Percentiles rank a stretch among this genome's conserved stretches.
phyloP scores from a whole-genome alignment of 1,139 yeast species.

The Debaryomyces nepalensis region DNA sequence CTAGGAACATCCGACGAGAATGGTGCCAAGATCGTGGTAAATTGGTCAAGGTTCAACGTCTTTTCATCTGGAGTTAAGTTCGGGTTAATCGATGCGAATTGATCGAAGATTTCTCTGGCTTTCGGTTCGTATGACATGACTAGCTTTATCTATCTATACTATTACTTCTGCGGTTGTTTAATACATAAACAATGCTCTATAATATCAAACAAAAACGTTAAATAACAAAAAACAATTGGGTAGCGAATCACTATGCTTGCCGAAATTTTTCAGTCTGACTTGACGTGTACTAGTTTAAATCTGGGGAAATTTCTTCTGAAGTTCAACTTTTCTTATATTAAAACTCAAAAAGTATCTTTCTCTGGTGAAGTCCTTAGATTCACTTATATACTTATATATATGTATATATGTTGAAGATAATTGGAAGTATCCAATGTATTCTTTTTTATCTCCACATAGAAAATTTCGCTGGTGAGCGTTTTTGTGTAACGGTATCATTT shows the following conservation, averaged over 20 bases:
- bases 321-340: background rate
- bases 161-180: conserved; percentile 3
- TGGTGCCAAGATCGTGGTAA: conserved; percentile 47
- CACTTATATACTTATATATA: conserved; percentile 5
- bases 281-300: conserved; percentile 1
- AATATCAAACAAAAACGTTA: conserved; percentile 9
- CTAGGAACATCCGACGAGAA: conserved; percentile 48
- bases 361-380: background rate
- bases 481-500: conserved; percentile 9
- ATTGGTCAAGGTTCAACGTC: conserved; percentile 41
- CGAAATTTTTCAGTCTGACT: conserved; percentile 5
- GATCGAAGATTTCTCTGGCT: conserved; percentile 46
- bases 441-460: conserved; percentile 10
- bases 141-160: conserved; percentile 8
- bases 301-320: conserved; percentile 4
- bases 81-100: conserved; percentile 40
- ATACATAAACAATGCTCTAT: conserved; percentile 10
- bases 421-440: conserved; percentile 1
- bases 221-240: conserved; percentile 6
- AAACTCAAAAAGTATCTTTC: background rate
- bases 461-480: conserved; percentile 4
- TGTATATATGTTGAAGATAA: background rate
- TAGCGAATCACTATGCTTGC: background rate
- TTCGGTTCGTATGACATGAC: conserved; percentile 30
- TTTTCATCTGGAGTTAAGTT: conserved; percentile 19